phyloP scores from a whole-genome alignment of 2,329 filamentous ascomycete species.

The Elsinoe perseae region DNA sequence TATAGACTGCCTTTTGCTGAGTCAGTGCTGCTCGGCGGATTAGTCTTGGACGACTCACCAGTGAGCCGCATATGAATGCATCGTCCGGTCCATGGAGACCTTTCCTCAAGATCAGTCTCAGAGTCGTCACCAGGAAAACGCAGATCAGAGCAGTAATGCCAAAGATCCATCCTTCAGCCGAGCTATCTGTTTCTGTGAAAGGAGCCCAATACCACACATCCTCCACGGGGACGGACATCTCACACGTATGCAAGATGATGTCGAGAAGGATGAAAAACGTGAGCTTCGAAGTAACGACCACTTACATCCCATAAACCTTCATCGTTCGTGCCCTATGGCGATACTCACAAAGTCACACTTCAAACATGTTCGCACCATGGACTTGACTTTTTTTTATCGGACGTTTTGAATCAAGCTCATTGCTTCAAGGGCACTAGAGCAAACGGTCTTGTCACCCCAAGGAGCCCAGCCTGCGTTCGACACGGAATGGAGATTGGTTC shows the following conservation, averaged over 20 bases:
- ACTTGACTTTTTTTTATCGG: neutral
- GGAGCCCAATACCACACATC: conserved; percentile 15
- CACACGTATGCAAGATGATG: neutral
- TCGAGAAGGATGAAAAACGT: neutral
- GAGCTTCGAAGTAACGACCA: neutral
- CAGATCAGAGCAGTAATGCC: neutral
- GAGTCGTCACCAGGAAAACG: neutral
- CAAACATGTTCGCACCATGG: neutral
- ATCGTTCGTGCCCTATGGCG: neutral
- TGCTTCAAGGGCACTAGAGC: neutral
- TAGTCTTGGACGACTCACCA: neutral
- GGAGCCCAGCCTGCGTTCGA: neutral
- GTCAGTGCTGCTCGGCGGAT: neutral
- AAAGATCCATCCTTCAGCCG: conserved; percentile 13
- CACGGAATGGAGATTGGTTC: neutral
- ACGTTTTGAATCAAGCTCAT: neutral
- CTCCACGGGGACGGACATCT: neutral
- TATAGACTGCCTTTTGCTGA: neutral
- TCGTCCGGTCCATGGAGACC: conserved; percentile 1
- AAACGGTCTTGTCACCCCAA: neutral
- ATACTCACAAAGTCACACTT: neutral
- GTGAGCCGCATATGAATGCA: neutral
- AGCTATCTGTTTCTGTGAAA: conserved; percentile 2
- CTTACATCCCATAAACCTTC: neutral
- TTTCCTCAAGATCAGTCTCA: conserved; percentile 3